Percentiles rank a stretch among this genome's conserved stretches.
phyloP scores from a whole-genome alignment of 2,329 filamentous ascomycete species.

The Penicillium nordicum region DNA sequence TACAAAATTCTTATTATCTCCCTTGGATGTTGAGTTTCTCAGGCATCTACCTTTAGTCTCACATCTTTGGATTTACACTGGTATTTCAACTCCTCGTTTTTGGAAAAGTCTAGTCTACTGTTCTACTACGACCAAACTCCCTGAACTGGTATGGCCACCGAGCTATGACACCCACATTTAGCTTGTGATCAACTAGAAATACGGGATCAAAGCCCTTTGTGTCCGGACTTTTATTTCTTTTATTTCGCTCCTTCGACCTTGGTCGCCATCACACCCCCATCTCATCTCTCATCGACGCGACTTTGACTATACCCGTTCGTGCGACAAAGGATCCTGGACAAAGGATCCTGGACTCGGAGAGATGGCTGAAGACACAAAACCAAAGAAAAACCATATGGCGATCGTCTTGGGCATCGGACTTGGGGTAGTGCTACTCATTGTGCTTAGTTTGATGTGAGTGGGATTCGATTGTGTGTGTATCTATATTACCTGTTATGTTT shows the following conservation, averaged over 20 bases:
- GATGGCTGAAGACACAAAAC: conserved; percentile 19
- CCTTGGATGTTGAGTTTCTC: background rate
- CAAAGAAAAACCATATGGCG: conserved; percentile 29
- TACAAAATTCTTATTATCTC: background rate
- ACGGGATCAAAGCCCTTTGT: background rate
- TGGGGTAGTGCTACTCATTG: conserved; percentile 30
- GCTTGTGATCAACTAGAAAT: background rate
- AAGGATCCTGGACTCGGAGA: background rate
- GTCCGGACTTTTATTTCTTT: background rate
- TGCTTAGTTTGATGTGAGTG: conserved; percentile 33
- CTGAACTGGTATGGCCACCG: background rate
- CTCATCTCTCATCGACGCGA: background rate
- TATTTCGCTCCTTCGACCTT: background rate
- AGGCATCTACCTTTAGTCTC: background rate
- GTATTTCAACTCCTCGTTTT: no score
- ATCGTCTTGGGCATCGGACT: conserved; percentile 34
- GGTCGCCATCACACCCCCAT: background rate
- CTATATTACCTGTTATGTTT: background rate
- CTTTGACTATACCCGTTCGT: background rate
- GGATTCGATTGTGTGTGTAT: background rate
- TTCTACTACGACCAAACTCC: background rate
- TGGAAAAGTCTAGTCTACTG: background rate
- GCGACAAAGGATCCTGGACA: background rate
- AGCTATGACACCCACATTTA: background rate
- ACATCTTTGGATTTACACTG: background rate